Percentiles rank a stretch among this genome's conserved stretches.
Conservation (phyloP, 2,329 filamentous ascomycete species). For the Stachybotrys elegans region DNA sequence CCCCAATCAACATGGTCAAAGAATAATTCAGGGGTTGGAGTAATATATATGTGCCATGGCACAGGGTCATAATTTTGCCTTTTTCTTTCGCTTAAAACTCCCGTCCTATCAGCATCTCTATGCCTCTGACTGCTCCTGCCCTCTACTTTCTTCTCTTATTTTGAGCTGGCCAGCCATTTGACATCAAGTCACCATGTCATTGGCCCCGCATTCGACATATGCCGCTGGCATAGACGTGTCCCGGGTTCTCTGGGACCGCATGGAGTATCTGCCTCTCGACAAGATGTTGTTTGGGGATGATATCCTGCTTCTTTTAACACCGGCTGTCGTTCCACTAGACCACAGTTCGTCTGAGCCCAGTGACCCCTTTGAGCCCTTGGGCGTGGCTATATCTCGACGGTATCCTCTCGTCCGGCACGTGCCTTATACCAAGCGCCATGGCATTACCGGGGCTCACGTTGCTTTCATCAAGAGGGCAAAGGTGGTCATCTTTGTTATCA, state of each 20-base stretch:
- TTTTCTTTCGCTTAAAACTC: too few relatives aligned
- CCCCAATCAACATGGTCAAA: too few relatives aligned
- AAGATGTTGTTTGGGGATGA: slow-evolving; percentile 41
- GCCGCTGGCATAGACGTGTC: too few relatives aligned
- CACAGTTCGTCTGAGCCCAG: slow-evolving; percentile 34
- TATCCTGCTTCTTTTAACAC: slow-evolving; percentile 57
- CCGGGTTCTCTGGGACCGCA: slow-evolving; percentile 37
- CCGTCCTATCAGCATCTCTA: too few relatives aligned
- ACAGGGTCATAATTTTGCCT: too few relatives aligned
- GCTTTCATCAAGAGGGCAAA: slow-evolving; percentile 57
- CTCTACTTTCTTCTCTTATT: too few relatives aligned
- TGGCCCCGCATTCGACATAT: too few relatives aligned
- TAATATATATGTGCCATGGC: too few relatives aligned
- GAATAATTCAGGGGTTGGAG: too few relatives aligned
- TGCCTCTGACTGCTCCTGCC: too few relatives aligned
- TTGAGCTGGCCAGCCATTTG: too few relatives aligned
- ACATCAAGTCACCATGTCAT: too few relatives aligned
- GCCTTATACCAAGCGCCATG: slow-evolving; percentile 60
- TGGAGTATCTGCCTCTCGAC: slow-evolving; percentile 41
- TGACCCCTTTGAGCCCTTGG: slow-evolving; percentile 71
- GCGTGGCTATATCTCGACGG: slow-evolving; percentile 54
- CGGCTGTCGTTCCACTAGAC: slow-evolving; percentile 44
- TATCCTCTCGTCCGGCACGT: slow-evolving; percentile 64
- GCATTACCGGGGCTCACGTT: slow-evolving; percentile 59
- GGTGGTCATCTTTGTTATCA: slow-evolving; percentile 57